Conservation (phyloP, 495 filamentous ascomycete genomes). For the Xylaria grammica region DNA sequence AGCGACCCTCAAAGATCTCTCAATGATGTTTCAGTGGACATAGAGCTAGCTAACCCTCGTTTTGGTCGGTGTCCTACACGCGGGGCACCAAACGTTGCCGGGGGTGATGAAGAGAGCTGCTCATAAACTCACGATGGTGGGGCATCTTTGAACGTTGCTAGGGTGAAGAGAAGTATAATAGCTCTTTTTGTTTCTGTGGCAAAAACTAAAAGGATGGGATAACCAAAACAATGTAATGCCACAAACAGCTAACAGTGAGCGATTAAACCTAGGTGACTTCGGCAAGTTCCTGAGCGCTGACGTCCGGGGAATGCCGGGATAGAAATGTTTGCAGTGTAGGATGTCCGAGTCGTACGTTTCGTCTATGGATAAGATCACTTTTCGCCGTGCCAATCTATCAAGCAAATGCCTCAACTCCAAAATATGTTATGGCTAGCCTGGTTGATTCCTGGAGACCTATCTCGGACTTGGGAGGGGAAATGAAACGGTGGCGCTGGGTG, state of each 20-base stretch:
- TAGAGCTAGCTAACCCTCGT: not conserved
- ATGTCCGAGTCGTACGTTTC: slow-evolving; percentile 10
- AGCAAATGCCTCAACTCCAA: slow-evolving; percentile 10
- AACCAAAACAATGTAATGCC: not conserved
- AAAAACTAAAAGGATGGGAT: not conserved
- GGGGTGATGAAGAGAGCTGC: not conserved
- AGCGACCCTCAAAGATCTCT: not conserved
- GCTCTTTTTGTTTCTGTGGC: slow-evolving; percentile 1
- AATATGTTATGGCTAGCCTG: no score
- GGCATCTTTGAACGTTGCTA: slow-evolving; percentile 4
- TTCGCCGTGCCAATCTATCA: not conserved
- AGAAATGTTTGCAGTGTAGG: not conserved
- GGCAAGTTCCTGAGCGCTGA: not conserved
- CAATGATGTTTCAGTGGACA: not conserved
- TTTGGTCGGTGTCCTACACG: not conserved
- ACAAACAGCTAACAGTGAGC: not conserved
- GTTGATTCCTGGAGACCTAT: not conserved
- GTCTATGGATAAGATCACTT: not conserved
- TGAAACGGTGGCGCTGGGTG: not conserved
- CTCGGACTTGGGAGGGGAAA: slow-evolving; percentile 6
- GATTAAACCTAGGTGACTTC: not conserved
- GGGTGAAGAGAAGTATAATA: slow-evolving; percentile 12
- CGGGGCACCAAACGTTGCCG: not conserved
- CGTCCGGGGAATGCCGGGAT: not conserved
- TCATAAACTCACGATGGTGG: slow-evolving; percentile 18